Conservation (phyloP, 1,139 yeast genomes). For the Ashbya aceris region DNA sequence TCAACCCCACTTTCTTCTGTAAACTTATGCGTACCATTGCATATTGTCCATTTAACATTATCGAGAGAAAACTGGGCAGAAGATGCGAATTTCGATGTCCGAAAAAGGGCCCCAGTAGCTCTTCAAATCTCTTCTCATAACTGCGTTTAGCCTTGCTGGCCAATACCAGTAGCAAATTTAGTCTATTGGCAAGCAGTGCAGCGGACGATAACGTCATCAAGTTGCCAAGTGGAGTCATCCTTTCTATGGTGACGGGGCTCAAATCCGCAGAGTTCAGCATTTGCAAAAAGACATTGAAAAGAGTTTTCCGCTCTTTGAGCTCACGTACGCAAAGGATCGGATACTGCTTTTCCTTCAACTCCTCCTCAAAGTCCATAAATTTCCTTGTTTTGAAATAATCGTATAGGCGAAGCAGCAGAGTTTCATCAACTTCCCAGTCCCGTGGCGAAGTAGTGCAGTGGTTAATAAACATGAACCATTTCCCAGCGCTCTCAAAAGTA, state of each 20-base stretch:
- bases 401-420: slow-evolving; percentile 17
- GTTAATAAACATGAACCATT: slow-evolving; percentile 16
- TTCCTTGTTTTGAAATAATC: slow-evolving; percentile 21
- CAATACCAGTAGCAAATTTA: slow-evolving; percentile 21
- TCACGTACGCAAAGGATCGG: slow-evolving; percentile 1
- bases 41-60: slow-evolving; percentile 7
- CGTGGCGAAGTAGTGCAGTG: slow-evolving; percentile 10
- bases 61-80: slow-evolving; percentile 1
- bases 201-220: slow-evolving; percentile 13
- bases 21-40: slow-evolving; percentile 12
- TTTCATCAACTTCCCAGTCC: slow-evolving; percentile 17
- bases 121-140: slow-evolving; percentile 19
- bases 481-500: slow-evolving; percentile 9
- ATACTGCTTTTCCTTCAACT: slow-evolving; percentile 4
- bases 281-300: slow-evolving; percentile 21
- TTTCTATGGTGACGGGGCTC: slow-evolving; percentile 17
- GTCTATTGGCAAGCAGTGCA: slow-evolving; percentile 21
- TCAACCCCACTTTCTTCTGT: slow-evolving; percentile 9
- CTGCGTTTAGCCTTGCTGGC: slow-evolving; percentile 17
- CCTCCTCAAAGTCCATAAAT: slow-evolving; percentile 24
- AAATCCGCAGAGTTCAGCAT: slow-evolving; percentile 12
- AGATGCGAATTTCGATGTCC: slow-evolving; percentile 3
- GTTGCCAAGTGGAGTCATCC: slow-evolving; percentile 25
- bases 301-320: slow-evolving; percentile 6
- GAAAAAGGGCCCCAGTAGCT: slow-evolving; percentile 14